Evolutionary conservation across 148 eudicot species (phyloP).

Genomic region (Salicornia ramosissima): DNA sequence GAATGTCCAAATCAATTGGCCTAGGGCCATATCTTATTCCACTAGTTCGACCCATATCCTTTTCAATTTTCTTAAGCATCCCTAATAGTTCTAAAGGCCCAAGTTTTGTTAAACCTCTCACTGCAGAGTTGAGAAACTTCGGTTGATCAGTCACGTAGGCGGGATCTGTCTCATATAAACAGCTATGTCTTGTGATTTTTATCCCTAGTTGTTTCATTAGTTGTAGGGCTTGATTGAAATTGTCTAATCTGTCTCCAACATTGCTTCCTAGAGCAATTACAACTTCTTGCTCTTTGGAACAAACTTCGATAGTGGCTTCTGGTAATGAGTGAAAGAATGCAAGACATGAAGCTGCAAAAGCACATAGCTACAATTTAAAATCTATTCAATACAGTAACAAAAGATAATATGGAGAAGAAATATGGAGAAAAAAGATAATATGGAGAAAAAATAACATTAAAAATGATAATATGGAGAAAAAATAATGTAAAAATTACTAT

Average conservation of each 20-base stretch:
- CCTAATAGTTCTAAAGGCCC: conserved; percentile 69
- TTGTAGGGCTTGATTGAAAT: conserved; percentile 61
- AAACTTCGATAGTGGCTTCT: conserved; percentile 49
- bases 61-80: conserved; percentile 75
- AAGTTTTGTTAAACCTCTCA: conserved; percentile 73
- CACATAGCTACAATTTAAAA: conserved; percentile 6
- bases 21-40: conserved; percentile 93
- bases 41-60: conserved; percentile 73
- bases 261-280: conserved; percentile 90
- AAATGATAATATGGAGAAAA: too few relatives aligned
- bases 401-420: not conserved
- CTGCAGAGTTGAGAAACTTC: conserved; percentile 78
- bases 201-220: conserved; percentile 72
- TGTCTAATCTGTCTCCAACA: conserved; percentile 63
- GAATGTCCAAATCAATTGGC: conserved; percentile 76
- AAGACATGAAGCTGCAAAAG: conserved; percentile 33
- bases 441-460: not conserved
- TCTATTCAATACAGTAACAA: not conserved
- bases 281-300: conserved; percentile 70
- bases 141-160: conserved; percentile 88
- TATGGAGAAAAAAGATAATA: too few relatives aligned
- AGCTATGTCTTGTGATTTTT: conserved; percentile 55
- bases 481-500: too few relatives aligned
- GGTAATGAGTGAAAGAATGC: conserved; percentile 46
- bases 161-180: conserved; percentile 90